Evolutionary conservation across 768 basidiomycete genomes (phyloP).

Genomic region (Pisolithus marmoratus): DNA sequence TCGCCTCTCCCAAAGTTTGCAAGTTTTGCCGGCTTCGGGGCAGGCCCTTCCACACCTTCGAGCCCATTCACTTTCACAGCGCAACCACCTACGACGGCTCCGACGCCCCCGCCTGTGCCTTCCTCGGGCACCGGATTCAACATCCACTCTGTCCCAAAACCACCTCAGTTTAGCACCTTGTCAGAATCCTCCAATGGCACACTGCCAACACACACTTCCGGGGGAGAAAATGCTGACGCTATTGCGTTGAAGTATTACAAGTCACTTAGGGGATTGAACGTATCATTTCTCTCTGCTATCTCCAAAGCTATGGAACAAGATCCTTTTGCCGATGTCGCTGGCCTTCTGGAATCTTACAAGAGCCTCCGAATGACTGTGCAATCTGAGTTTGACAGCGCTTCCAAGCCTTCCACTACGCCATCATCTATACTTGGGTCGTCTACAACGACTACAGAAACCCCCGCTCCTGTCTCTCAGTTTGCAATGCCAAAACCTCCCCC

Average conservation of each 20-base stretch:
- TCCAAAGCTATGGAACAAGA: constrained; percentile 57
- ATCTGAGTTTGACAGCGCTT: constrained; percentile 44
- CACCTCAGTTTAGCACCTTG: constrained; percentile 15
- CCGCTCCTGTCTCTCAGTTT: constrained; percentile 6
- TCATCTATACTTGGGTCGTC: constrained; percentile 7
- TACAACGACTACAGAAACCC: constrained; percentile 9
- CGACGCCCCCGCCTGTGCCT: constrained; percentile 10
- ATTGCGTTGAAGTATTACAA: constrained; percentile 53
- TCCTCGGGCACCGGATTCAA: constrained; percentile 3
- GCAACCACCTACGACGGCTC: constrained; percentile 12
- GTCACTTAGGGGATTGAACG: constrained; percentile 70
- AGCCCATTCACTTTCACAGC: constrained; percentile 38
- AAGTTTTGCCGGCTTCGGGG: constrained; percentile 50
- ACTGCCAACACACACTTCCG: neutral
- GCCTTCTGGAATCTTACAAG: constrained; percentile 54
- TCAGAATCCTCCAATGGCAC: constrained; percentile 24
- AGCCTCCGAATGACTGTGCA: constrained; percentile 48
- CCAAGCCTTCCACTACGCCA: constrained; percentile 7
- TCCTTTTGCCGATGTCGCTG: constrained; percentile 62
- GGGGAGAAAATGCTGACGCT: constrained; percentile 24
- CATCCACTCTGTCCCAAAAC: neutral
- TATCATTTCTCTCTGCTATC: constrained; percentile 55
- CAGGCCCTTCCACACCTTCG: constrained; percentile 19
- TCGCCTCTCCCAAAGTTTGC: constrained; percentile 40
- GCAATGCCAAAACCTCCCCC: constrained; percentile 35